Conservation (phyloP, 495 filamentous ascomycete genomes). For the Aspergillus conjunctus region DNA sequence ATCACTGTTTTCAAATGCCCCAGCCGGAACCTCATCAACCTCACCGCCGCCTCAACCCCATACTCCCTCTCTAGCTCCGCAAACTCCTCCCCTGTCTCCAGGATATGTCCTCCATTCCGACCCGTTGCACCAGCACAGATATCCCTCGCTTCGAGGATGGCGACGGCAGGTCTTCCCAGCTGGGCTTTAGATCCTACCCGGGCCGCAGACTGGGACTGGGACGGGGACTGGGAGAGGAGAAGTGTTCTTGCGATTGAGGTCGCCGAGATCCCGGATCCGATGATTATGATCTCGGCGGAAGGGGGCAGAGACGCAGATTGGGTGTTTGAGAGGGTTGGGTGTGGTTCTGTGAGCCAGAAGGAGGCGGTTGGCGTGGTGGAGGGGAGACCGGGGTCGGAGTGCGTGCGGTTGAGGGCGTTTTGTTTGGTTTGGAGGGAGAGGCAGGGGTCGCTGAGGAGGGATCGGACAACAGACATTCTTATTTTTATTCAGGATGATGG, state of each 20-base stretch:
- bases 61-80: constrained; percentile 27
- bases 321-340: constrained; percentile 58
- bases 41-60: constrained; percentile 32
- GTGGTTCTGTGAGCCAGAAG: constrained; percentile 68
- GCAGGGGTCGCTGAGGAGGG: constrained; percentile 23
- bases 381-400: constrained; percentile 39
- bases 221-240: constrained; percentile 27
- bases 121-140: constrained; percentile 82
- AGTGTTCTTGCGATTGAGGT: constrained; percentile 66
- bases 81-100: constrained; percentile 35
- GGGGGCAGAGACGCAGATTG: constrained; percentile 62
- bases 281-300: constrained; percentile 63
- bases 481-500: no score
- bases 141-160: constrained; percentile 79
- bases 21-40: constrained; percentile 33
- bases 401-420: constrained; percentile 31
- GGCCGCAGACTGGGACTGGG: no score
- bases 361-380: constrained; percentile 58
- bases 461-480: constrained; percentile 32
- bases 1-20: constrained; percentile 38
- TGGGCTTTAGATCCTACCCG: constrained; percentile 24
- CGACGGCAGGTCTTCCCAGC: constrained; percentile 40
- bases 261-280: constrained; percentile 74
- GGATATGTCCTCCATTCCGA: constrained; percentile 50
- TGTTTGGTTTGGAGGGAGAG: constrained; percentile 27